Evolutionary conservation across 148 eudicot species (phyloP), one percentile per base, ranked within the genome.

Genomic region (Diospyros kaki): DNA sequence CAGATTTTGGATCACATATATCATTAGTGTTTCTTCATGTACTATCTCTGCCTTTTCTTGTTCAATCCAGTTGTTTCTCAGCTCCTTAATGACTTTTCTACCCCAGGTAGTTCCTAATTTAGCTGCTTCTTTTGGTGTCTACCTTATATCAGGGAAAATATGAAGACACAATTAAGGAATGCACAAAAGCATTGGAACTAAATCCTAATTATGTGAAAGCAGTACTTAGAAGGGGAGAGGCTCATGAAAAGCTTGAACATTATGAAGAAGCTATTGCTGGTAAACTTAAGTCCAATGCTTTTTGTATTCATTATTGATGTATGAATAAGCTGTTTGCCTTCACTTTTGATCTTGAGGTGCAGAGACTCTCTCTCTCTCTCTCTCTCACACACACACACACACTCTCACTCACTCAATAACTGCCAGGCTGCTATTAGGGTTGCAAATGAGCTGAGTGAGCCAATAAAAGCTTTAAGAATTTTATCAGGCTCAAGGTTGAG

Each of bases 221-320:
- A 53, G 83, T 92, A 64, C 58, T 88, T 54, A 88, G 96, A 79
- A 88, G 96, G 81, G 99, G 80, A 56, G 97, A 95, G 73, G 99
- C 96, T 68, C 85, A 84, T 51, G 97, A 90, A 77, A 95, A 90
- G 84, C 96, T 95, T 80, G 97, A 92, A 72, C 90, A 91, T 76
- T 95, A 82, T 85, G 99, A 95, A 44, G 97, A 92, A 68, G 87
- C 97, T 54, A 91, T 95, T 80, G 85, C 91, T 76, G 99, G 99
- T 92, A 83, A 77, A 79, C 43, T 46, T 73, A 55, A 9, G 5
- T 18, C 28, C 51, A 39, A 6, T 68, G 8, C 9, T 68, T 10
- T 68, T 11, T 51, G 5, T 51, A 13, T 44, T 48, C 12, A 28
- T 55, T 55, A 13, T 55, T 14, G 3, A 55, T 55, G 2, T 55